Conservation (phyloP, 768 basidiomycete genomes). For the Lactarius akahatsu region DNA sequence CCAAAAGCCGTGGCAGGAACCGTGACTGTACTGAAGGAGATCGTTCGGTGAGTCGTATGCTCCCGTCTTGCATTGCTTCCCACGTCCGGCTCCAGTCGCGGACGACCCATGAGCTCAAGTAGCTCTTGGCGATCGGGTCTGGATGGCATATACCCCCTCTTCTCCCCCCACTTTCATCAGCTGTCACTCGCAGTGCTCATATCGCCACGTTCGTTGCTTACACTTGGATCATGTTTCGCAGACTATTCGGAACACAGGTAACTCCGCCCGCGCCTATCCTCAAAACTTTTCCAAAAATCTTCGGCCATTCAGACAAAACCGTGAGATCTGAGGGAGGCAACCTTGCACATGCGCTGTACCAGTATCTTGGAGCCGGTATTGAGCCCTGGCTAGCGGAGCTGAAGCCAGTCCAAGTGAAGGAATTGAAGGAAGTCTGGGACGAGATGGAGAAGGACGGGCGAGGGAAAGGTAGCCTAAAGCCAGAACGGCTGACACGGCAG, state of each 20-base stretch:
- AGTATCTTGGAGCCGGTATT: constrained; percentile 77
- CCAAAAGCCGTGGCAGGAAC: constrained; percentile 89
- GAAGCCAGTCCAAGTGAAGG: constrained; percentile 96
- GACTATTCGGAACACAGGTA: constrained; percentile 76
- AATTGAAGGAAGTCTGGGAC: constrained; percentile 89
- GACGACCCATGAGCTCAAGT: background rate
- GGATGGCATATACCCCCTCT: background rate
- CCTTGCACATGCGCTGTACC: constrained; percentile 76
- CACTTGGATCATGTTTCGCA: constrained; percentile 35
- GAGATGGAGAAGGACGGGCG: constrained; percentile 78
- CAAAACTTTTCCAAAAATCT: constrained; percentile 88
- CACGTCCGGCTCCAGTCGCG: background rate
- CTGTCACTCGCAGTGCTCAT: background rate
- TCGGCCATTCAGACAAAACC: constrained; percentile 90
- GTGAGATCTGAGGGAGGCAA: constrained; percentile 89
- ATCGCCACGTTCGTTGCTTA: constrained; percentile 1
- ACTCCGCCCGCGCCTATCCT: constrained; percentile 77
- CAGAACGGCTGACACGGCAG: constrained; percentile 72
- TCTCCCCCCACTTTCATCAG: background rate
- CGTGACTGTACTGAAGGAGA: constrained; percentile 76
- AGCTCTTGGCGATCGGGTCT: background rate
- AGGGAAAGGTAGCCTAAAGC: constrained; percentile 79
- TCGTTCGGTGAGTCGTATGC: constrained; percentile 62
- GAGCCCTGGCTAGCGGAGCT: constrained; percentile 84
- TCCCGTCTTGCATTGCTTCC: background rate